Conservation (phyloP, 192 early-diverging fungal species). For the Backusella circina region DNA sequence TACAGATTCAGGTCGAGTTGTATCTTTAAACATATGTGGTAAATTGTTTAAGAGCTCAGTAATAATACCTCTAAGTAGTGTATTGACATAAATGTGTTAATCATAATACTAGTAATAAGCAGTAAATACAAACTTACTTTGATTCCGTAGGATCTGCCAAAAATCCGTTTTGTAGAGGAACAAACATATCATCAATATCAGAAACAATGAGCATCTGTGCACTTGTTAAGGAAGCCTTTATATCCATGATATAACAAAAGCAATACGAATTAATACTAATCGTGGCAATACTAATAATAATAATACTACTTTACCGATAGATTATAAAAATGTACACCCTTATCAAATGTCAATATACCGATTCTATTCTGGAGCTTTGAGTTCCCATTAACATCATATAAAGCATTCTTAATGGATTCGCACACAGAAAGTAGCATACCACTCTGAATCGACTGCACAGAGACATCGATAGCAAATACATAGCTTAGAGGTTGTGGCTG, state of each 20-base stretch:
- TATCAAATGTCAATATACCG: conserved; percentile 91
- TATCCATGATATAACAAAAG: neutral
- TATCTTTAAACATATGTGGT: conserved; percentile 83
- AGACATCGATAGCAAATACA: conserved; percentile 96
- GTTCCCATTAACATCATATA: conserved; percentile 57
- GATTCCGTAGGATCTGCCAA: conserved; percentile 86
- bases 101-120: neutral
- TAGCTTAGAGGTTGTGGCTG: conserved; percentile 70
- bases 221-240: conserved; percentile 75
- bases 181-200: conserved; percentile 92
- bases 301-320: conserved; percentile 50
- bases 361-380: conserved; percentile 47
- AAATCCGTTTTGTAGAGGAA: conserved; percentile 90
- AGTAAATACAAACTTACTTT: conserved; percentile 54
- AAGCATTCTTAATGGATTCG: conserved; percentile 62
- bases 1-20: conserved; percentile 73
- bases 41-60: conserved; percentile 77
- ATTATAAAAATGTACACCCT: conserved; percentile 94
- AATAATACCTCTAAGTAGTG: conserved; percentile 61
- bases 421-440: conserved; percentile 76
- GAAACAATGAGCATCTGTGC: conserved; percentile 95
- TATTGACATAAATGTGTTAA: neutral
- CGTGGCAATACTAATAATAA: neutral
- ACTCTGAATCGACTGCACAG: conserved; percentile 79
- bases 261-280: neutral